A percentile compares a stretch with the other conserved stretches of the same genome.
Conservation (phyloP, 176 grass and related monocot species). For the Guadua angustifolia region DNA sequence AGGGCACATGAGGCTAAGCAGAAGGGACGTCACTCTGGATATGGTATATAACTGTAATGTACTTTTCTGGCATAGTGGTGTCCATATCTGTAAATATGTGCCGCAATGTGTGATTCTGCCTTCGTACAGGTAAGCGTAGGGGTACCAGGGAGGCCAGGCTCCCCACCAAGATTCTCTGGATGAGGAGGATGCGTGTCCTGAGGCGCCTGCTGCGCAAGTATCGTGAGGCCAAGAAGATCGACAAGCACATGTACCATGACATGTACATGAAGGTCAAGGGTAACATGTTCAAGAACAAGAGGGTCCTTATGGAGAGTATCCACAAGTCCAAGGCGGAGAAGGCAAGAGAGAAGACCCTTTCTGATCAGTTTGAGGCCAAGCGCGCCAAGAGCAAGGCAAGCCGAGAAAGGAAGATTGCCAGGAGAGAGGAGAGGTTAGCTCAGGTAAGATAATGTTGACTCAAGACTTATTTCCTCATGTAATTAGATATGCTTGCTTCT, state of each 20-base stretch:
- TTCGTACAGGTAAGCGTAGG: conserved; percentile 60
- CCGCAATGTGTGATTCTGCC: neutral
- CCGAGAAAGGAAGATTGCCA: conserved; percentile 45
- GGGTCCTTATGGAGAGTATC: conserved; percentile 74
- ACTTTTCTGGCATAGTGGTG: neutral
- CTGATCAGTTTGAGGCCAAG: conserved; percentile 73
- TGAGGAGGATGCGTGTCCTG: conserved; percentile 70
- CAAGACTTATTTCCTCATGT: neutral
- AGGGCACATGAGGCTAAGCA: conserved; percentile 70
- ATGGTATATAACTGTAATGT: conserved; percentile 37
- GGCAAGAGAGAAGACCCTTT: conserved; percentile 53
- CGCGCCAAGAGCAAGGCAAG: conserved; percentile 68
- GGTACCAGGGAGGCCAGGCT: conserved; percentile 75
- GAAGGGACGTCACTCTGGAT: conserved; percentile 72
- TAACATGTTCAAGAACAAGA: conserved; percentile 73
- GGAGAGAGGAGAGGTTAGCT: conserved; percentile 64
- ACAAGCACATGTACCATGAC: conserved; percentile 80
- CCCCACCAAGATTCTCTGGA: conserved; percentile 74
- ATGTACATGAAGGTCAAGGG: conserved; percentile 78
- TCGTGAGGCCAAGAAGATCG: conserved; percentile 68
- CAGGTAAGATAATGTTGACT: conserved; percentile 47
- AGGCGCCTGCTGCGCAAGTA: conserved; percentile 68
- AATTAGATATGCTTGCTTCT: too few species aligned
- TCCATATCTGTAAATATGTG: neutral
- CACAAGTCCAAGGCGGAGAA: conserved; percentile 81